Conservation (phyloP, 345 rosid species). For the Pistacia vera region DNA sequence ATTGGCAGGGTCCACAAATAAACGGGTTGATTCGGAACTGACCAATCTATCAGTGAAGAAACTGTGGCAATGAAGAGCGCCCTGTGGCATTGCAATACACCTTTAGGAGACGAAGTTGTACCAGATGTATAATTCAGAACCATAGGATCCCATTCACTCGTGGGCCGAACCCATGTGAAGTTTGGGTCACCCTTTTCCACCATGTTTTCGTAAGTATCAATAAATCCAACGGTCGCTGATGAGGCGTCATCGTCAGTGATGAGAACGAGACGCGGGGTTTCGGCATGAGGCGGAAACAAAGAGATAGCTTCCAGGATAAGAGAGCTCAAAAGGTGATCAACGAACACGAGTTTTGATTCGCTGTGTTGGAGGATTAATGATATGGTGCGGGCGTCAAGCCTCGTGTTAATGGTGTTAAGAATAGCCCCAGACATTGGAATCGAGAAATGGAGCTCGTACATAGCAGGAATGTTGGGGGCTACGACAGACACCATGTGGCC, state of each 20-base stretch:
- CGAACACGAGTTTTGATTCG: constrained; percentile 61
- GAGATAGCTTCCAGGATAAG: constrained; percentile 47
- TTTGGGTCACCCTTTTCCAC: constrained; percentile 19
- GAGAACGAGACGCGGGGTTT: constrained; percentile 40
- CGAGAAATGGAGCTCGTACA: constrained; percentile 71
- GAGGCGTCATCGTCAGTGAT: constrained; percentile 26
- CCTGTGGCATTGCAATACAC: constrained; percentile 36
- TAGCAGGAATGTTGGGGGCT: constrained; percentile 56
- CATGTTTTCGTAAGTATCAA: constrained; percentile 27
- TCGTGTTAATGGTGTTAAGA: constrained; percentile 57
- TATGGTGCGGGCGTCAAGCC: constrained; percentile 54
- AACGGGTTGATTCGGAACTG: constrained; percentile 26
- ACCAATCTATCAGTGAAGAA: constrained; percentile 24
- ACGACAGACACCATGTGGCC: constrained; percentile 60
- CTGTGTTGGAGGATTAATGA: constrained; percentile 48
- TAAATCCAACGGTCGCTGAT: constrained; percentile 5
- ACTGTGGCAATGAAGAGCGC: constrained; percentile 35
- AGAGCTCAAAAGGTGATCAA: constrained; percentile 36
- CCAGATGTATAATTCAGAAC: constrained; percentile 40
- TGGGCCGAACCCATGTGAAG: constrained; percentile 22
- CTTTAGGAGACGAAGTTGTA: constrained; percentile 45
- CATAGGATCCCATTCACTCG: constrained; percentile 16
- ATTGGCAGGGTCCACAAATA: constrained; percentile 44
- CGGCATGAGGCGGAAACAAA: constrained; percentile 28
- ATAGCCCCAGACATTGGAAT: constrained; percentile 72